A percentile compares a stretch with the other conserved stretches of the same genome.
Evolutionary conservation across 106 monocot species (phyloP).

Genomic region (Acorus gramineus): DNA sequence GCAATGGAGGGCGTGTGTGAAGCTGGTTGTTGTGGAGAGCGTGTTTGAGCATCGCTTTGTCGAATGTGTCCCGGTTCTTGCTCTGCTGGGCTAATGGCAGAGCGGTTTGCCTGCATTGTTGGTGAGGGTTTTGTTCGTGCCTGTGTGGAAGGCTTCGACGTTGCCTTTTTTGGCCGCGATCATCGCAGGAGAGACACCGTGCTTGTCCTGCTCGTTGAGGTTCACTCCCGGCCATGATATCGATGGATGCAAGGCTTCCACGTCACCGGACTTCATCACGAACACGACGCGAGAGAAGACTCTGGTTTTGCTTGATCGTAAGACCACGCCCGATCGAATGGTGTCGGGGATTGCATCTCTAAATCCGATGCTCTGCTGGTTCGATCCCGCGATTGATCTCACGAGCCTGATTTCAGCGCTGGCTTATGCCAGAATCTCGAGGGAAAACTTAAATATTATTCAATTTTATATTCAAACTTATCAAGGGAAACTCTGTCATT

Average conservation of each 20-base stretch:
- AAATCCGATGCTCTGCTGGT: slow-evolving; percentile 27
- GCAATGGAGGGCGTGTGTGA: slow-evolving; percentile 39
- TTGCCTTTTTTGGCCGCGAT: slow-evolving; percentile 50
- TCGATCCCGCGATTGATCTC: slow-evolving; percentile 18
- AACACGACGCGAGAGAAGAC: slow-evolving; percentile 51
- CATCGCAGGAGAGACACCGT: slow-evolving; percentile 57
- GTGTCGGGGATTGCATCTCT: slow-evolving; percentile 20
- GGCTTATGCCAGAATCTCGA: slow-evolving; percentile 26
- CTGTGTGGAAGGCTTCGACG: slow-evolving; percentile 58
- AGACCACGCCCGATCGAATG: slow-evolving; percentile 25
- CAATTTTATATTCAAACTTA: too few relatives aligned
- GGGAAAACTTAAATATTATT: background rate
- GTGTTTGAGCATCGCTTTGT: slow-evolving; percentile 71
- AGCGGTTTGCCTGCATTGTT: slow-evolving; percentile 48
- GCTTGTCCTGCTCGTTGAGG: slow-evolving; percentile 46
- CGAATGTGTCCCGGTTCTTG: slow-evolving; percentile 61
- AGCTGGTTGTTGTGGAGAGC: slow-evolving; percentile 56
- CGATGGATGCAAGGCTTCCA: slow-evolving; percentile 29
- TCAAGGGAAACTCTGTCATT: too few relatives aligned
- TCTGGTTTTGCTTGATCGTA: slow-evolving; percentile 15
- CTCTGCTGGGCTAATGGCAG: slow-evolving; percentile 22
- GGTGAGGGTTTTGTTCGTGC: slow-evolving; percentile 40
- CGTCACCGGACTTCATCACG: slow-evolving; percentile 27
- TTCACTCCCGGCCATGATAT: slow-evolving; percentile 19
- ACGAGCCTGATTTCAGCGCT: slow-evolving; percentile 65